A percentile compares a stretch with the other conserved stretches of the same genome.
Evolutionary conservation across 2,329 filamentous ascomycete genomes (phyloP).

Genomic region (Hymenoscyphus occultus): DNA sequence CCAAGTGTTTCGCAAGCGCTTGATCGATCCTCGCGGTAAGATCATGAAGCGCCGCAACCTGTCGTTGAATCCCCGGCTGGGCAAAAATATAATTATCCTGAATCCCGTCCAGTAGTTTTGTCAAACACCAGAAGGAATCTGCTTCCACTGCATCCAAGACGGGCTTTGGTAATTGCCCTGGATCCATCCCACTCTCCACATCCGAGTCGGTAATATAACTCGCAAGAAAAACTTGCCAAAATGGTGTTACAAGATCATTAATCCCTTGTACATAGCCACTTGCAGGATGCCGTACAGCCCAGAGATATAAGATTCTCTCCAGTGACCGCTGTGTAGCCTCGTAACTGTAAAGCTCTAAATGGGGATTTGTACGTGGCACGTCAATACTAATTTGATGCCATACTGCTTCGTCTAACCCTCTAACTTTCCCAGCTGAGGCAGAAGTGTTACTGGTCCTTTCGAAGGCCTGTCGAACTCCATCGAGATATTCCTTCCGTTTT

Average conservation of each 20-base stretch:
- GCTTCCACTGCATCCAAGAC: constrained; percentile 96
- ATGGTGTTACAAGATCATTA: constrained; percentile 95
- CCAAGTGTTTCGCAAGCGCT: constrained; percentile 79
- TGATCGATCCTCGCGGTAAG: constrained; percentile 87
- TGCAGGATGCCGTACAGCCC: constrained; percentile 95
- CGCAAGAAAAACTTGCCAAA: constrained; percentile 95
- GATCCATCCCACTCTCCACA: constrained; percentile 93
- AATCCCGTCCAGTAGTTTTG: constrained; percentile 96
- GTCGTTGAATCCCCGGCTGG: constrained; percentile 92
- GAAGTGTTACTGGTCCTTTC: constrained; percentile 57
- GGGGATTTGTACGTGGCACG: constrained; percentile 91
- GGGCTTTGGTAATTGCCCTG: constrained; percentile 83
- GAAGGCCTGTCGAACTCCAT: constrained; percentile 76
- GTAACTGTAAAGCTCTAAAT: constrained; percentile 91
- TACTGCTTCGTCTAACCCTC: constrained; percentile 89
- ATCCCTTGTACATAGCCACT: constrained; percentile 98
- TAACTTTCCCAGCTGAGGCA: constrained; percentile 45
- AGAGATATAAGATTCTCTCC: constrained; percentile 93
- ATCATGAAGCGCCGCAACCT: constrained; percentile 85
- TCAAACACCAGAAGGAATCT: constrained; percentile 97
- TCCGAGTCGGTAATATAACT: constrained; percentile 93
- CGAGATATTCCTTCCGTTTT: constrained; percentile 94
- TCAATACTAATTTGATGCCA: constrained; percentile 99
- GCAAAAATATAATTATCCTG: constrained; percentile 99
- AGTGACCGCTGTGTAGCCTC: constrained; percentile 93